Evolutionary conservation across 768 basidiomycete genomes (phyloP).

Genomic region (Russula virescens): DNA sequence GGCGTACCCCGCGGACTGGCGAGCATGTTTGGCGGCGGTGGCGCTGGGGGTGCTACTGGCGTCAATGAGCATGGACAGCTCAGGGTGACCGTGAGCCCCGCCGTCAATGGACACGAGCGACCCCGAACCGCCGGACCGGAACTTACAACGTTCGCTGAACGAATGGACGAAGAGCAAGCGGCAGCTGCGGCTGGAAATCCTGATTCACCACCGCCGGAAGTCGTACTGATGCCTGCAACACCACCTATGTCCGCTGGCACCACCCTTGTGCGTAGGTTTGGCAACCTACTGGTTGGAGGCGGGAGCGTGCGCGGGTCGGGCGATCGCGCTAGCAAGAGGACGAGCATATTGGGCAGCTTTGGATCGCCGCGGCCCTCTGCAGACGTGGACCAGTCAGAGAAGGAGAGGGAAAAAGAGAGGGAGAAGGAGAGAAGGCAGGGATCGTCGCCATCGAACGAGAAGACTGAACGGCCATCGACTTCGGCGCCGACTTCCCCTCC

Average conservation of each 20-base stretch:
- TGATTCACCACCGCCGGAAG: constrained; percentile 16
- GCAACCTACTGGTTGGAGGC: constrained; percentile 18
- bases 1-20: constrained; percentile 48
- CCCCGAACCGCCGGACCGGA: constrained; percentile 68
- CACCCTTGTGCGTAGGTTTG: constrained; percentile 28
- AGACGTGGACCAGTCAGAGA: constrained; percentile 12
- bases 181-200: constrained; percentile 30
- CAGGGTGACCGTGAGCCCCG: not conserved
- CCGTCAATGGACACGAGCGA: constrained; percentile 28
- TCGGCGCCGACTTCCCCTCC: not conserved
- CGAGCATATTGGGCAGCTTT: constrained; percentile 17
- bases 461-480: constrained; percentile 7
- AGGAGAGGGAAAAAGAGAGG: constrained; percentile 22
- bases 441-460: constrained; percentile 26
- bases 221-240: constrained; percentile 15
- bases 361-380: constrained; percentile 19
- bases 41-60: constrained; percentile 16
- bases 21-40: constrained; percentile 51
- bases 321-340: constrained; percentile 23
- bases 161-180: constrained; percentile 33
- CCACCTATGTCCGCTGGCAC: constrained; percentile 10
- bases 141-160: constrained; percentile 45
- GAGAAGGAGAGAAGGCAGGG: constrained; percentile 25
- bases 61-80: constrained; percentile 24
- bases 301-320: constrained; percentile 19